Evolutionary conservation across 305 asterid species (phyloP).

Genomic region (Solanum hybrid): DNA sequence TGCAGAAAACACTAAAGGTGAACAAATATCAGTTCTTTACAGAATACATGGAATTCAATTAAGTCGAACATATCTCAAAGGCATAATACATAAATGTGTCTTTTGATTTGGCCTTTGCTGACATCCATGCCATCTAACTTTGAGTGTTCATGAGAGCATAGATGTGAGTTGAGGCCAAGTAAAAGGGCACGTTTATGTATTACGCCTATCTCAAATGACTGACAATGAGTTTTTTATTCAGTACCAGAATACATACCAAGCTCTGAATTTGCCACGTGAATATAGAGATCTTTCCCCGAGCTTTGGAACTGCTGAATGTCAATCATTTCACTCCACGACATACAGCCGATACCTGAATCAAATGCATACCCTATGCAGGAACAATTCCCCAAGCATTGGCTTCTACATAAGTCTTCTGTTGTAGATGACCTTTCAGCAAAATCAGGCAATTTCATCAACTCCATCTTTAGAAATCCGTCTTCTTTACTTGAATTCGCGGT

Average conservation of each 20-base stretch:
- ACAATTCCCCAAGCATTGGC: slow-evolving; percentile 35
- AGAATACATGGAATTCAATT: not conserved
- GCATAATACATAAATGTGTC: not conserved
- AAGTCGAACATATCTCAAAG: not conserved
- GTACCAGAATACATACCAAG: slow-evolving; percentile 24
- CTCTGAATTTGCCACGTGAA: slow-evolving; percentile 43
- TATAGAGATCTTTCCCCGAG: slow-evolving; percentile 32
- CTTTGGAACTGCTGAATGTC: slow-evolving; percentile 30
- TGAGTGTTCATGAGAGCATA: not conserved
- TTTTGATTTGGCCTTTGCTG: not conserved
- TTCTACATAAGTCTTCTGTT: slow-evolving; percentile 22
- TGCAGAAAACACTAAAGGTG: not conserved
- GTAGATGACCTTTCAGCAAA: slow-evolving; percentile 13
- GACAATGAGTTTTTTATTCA: not conserved
- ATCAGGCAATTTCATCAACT: slow-evolving; percentile 29
- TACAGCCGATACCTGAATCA: slow-evolving; percentile 32
- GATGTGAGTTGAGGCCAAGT: not conserved
- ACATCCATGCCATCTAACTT: not conserved
- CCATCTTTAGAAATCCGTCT: slow-evolving; percentile 36
- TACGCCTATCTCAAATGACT: not conserved
- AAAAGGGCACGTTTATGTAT: not conserved
- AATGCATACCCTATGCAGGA: slow-evolving; percentile 50
- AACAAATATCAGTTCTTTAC: not conserved
- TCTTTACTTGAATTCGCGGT: slow-evolving; percentile 7
- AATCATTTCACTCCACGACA: slow-evolving; percentile 38